These are phyloP conservation scores for Apophysomyces ossiformis DNA, from an alignment of 371 early-diverging fungal species.

Conservation along the genomic window DNA sequence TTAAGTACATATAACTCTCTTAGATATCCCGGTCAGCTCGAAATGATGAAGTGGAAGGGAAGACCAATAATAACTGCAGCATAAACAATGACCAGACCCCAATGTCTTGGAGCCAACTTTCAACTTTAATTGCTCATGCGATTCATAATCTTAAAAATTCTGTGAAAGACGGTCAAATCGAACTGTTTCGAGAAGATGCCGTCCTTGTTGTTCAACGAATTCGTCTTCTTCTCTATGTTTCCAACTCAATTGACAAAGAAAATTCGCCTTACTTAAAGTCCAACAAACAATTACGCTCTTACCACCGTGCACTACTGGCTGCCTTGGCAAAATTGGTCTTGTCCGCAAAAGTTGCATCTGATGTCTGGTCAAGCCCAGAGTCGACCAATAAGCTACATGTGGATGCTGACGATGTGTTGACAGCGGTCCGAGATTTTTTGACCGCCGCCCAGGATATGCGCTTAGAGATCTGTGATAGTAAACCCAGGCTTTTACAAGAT, in stretches of 20 bases:
- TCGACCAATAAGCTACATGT: slow-evolving; percentile 33
- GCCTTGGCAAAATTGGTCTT: slow-evolving; percentile 82
- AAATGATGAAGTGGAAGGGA: slow-evolving; percentile 2
- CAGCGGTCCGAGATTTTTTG: slow-evolving; percentile 79
- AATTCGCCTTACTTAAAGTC: slow-evolving; percentile 62
- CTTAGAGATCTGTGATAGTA: slow-evolving; percentile 60
- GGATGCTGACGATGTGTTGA: slow-evolving; percentile 67
- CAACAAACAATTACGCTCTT: slow-evolving; percentile 68
- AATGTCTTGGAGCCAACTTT: slow-evolving; percentile 65
- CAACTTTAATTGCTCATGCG: slow-evolving; percentile 63
- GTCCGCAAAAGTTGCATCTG: slow-evolving; percentile 83
- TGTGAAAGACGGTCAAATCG: slow-evolving; percentile 54
- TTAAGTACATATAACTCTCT: slow-evolving; percentile 2
- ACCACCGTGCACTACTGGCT: slow-evolving; percentile 81
- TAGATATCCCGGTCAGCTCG: slow-evolving; percentile 1
- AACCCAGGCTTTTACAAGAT: slow-evolving; percentile 36
- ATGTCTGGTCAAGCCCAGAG: slow-evolving; percentile 61
- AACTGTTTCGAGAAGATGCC: slow-evolving; percentile 28
- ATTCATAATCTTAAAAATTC: slow-evolving; percentile 71
- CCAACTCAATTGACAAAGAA: slow-evolving; percentile 77
- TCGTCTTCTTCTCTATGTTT: slow-evolving; percentile 79
- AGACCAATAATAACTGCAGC: neutral
- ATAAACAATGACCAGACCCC: slow-evolving; percentile 17
- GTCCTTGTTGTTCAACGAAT: slow-evolving; percentile 74
- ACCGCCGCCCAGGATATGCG: slow-evolving; percentile 74